Evolutionary conservation across 768 basidiomycete genomes (phyloP).

Genomic region (Termitomyces heimii): DNA sequence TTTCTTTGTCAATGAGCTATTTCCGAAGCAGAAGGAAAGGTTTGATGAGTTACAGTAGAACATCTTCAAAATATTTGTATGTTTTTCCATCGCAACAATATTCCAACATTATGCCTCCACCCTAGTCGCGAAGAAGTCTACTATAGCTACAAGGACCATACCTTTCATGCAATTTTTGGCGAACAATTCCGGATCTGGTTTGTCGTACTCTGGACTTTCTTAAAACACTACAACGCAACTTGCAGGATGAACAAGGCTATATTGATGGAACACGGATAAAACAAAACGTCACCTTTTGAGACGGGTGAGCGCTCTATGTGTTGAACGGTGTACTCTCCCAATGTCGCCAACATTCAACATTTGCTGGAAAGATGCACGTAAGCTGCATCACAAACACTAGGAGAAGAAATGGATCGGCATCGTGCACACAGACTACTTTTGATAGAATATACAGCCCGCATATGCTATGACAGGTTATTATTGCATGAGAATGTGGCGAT

Average conservation of each 20-base stretch:
- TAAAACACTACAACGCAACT: not conserved
- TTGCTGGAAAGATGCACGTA: not conserved
- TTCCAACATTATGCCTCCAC: not conserved
- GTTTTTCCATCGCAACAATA: not conserved
- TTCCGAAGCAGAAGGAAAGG: not conserved
- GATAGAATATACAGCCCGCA: not conserved
- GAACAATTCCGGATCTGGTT: slow-evolving; percentile 1
- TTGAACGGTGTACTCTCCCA: not conserved
- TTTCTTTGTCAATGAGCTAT: not conserved
- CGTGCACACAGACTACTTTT: not conserved
- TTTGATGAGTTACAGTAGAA: not conserved
- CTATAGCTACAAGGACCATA: not conserved
- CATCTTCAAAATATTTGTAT: not conserved
- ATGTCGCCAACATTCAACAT: not conserved
- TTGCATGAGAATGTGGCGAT: not conserved
- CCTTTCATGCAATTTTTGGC: not conserved
- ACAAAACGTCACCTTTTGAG: not conserved
- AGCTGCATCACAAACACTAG: not conserved
- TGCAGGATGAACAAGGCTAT: slow-evolving; percentile 1
- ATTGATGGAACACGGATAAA: not conserved
- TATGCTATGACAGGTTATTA: not conserved
- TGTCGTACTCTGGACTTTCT: not conserved
- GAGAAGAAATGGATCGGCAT: not conserved
- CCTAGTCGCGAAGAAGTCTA: slow-evolving; percentile 1
- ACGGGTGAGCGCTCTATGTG: not conserved